Conservation (phyloP, 257 asterid species). For the Fraxinus pennsylvanica region DNA sequence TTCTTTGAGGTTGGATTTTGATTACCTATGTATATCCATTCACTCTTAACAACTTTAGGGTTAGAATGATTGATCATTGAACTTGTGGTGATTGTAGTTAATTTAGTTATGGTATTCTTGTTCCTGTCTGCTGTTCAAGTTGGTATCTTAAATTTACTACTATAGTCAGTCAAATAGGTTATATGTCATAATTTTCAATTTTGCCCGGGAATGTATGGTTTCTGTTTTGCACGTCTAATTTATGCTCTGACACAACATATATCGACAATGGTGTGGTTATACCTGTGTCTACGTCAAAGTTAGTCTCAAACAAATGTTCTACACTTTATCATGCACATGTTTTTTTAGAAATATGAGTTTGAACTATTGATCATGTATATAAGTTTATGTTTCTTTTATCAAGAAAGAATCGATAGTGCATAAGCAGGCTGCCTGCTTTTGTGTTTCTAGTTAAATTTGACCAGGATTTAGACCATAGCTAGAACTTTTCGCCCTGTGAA, state of each 20-base stretch:
- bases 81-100: neutral
- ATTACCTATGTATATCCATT: neutral
- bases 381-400: neutral
- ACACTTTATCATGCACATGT: too few relatives aligned
- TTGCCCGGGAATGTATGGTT: neutral
- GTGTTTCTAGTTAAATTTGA: neutral
- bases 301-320: neutral
- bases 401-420: neutral
- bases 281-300: neutral
- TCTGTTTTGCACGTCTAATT: neutral
- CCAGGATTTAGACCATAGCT: neutral
- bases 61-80: neutral
- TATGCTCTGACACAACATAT: neutral
- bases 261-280: neutral
- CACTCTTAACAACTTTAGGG: neutral
- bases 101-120: neutral
- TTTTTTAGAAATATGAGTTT: neutral
- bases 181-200: neutral
- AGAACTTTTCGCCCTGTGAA: neutral
- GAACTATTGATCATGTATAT: neutral
- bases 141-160: neutral
- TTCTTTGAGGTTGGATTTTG: constrained; percentile 10
- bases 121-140: neutral
- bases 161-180: neutral
- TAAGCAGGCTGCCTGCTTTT: constrained; percentile 5